Conservation (phyloP, 805 yeast genomes). For the Nakazawaea molendinolei region DNA sequence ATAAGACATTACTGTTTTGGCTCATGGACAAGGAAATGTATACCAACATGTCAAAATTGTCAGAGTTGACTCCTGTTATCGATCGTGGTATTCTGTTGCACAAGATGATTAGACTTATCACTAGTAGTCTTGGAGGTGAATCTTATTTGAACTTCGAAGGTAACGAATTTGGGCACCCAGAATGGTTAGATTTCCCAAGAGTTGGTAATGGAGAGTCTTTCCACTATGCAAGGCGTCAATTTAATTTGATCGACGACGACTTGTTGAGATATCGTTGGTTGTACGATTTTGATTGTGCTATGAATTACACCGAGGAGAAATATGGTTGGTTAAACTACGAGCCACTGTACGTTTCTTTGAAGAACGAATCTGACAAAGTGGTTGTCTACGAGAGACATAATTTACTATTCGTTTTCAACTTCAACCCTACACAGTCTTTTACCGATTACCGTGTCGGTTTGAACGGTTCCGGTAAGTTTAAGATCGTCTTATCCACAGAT, state of each 20-base stretch:
- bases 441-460: slow-evolving; percentile 90
- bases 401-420: slow-evolving; percentile 78
- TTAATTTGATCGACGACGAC: slow-evolving; percentile 76
- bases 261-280: slow-evolving; percentile 72
- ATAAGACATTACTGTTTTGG: slow-evolving; percentile 95
- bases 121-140: slow-evolving; percentile 93
- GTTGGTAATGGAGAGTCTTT: slow-evolving; percentile 81
- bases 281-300: slow-evolving; percentile 75
- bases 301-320: slow-evolving; percentile 69
- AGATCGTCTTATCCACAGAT: slow-evolving; percentile 72
- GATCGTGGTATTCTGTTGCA: slow-evolving; percentile 91
- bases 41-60: slow-evolving; percentile 80
- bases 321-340: slow-evolving; percentile 66
- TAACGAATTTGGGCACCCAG: slow-evolving; percentile 98
- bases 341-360: slow-evolving; percentile 80
- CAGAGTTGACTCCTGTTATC: slow-evolving; percentile 67
- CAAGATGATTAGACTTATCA: slow-evolving; percentile 80
- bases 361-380: slow-evolving; percentile 85
- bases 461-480: slow-evolving; percentile 69
- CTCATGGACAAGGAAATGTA: slow-evolving; percentile 98
- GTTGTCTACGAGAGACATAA: slow-evolving; percentile 86
- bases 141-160: slow-evolving; percentile 96
- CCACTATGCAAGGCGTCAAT: slow-evolving; percentile 93
- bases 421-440: slow-evolving; percentile 79
- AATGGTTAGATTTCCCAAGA: slow-evolving; percentile 97